Conservation (phyloP, 2,329 filamentous ascomycete genomes). For the Rhinocladiella mackenziei region DNA sequence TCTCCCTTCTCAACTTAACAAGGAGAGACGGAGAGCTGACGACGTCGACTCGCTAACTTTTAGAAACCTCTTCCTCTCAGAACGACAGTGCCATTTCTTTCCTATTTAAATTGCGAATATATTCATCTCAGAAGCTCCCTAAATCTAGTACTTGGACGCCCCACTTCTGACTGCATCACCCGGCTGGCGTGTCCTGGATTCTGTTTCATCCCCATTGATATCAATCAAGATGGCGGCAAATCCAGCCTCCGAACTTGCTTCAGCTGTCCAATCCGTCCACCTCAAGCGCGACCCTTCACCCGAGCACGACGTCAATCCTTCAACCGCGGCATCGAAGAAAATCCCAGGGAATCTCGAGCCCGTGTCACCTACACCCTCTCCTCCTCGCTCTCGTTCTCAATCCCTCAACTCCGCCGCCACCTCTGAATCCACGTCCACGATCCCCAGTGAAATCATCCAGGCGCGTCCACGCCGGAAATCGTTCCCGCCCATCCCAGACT, state of each 20-base stretch:
- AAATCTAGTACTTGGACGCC: no score
- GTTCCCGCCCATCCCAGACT: slow-evolving; percentile 73
- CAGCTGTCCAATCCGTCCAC: slow-evolving; percentile 74
- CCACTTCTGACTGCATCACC: no score
- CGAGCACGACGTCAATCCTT: slow-evolving; percentile 72
- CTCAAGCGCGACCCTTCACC: slow-evolving; percentile 70
- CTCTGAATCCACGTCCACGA: slow-evolving; percentile 42
- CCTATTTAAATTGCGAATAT: no score
- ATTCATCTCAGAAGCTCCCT: no score
- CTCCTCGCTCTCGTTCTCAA: slow-evolving; percentile 37
- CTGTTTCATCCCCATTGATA: no score
- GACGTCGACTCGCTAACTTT: no score
- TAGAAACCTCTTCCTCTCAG: no score
- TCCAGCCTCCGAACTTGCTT: slow-evolving; percentile 65
- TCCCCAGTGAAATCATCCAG: slow-evolving; percentile 47
- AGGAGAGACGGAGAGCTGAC: no score
- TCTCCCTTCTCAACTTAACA: no score
- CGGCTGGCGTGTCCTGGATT: no score
- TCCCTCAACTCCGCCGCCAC: slow-evolving; percentile 37
- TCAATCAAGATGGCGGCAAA: slow-evolving; percentile 50
- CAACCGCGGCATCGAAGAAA: slow-evolving; percentile 67
- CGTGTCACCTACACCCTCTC: slow-evolving; percentile 7
- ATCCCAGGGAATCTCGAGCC: slow-evolving; percentile 50
- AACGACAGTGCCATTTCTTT: no score
- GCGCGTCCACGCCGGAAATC: slow-evolving; percentile 37